These are phyloP conservation scores for Prunella vulgaris DNA, from an alignment of 257 asterid species.

Conservation along the genomic window DNA sequence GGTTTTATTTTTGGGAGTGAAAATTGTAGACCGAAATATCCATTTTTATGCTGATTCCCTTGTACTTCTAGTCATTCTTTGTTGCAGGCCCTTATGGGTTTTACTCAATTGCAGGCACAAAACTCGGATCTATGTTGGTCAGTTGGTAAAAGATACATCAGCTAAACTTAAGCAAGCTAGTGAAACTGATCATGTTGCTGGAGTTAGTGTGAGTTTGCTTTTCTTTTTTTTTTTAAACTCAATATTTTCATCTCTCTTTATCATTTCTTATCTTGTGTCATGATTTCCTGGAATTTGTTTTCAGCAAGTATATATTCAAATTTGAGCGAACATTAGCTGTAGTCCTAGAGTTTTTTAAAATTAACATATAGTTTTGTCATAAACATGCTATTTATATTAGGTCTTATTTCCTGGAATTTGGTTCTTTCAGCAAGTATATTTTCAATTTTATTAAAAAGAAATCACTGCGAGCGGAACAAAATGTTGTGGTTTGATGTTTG, in stretches of 20 bases:
- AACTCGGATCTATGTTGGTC: constrained; percentile 79
- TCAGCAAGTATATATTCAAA: background rate
- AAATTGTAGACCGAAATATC: background rate
- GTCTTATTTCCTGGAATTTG: background rate
- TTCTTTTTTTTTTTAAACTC: background rate
- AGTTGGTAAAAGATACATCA: constrained; percentile 92
- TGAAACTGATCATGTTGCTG: constrained; percentile 68
- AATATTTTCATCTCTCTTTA: background rate
- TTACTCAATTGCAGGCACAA: constrained; percentile 55
- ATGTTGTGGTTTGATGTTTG: background rate
- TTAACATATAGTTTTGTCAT: too few relatives aligned
- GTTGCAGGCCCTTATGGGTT: constrained; percentile 13
- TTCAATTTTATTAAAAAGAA: background rate
- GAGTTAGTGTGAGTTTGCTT: constrained; percentile 61
- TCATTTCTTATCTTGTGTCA: background rate
- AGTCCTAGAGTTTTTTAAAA: too few relatives aligned
- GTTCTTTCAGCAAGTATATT: background rate
- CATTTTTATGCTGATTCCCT: background rate
- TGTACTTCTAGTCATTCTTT: background rate
- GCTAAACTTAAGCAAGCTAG: constrained; percentile 93
- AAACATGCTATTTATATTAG: too few relatives aligned
- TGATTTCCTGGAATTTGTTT: background rate
- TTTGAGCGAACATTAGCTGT: too few relatives aligned
- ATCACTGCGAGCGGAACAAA: background rate
- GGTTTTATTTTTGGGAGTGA: background rate